Percentiles rank a stretch among this genome's conserved stretches.
phyloP scores from a whole-genome alignment of 768 basidiomycete species.

The Porpolomopsis calyptriformis region DNA sequence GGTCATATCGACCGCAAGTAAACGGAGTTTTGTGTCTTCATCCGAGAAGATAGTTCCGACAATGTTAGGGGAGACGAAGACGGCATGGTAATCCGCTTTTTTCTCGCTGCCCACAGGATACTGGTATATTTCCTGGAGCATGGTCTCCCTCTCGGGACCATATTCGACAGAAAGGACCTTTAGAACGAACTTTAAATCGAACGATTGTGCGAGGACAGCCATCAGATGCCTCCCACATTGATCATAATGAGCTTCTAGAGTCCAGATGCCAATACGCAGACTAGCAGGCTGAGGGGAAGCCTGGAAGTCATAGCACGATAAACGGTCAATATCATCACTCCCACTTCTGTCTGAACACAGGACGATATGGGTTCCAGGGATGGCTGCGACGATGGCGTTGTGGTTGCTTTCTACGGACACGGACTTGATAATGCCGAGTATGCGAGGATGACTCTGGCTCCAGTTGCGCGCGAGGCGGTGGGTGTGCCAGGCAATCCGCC shows the following conservation, averaged over 20 bases:
- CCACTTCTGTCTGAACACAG: too few relatives aligned
- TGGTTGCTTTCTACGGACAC: neutral
- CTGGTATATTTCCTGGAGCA: neutral
- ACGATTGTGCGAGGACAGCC: neutral
- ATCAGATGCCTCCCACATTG: slow-evolving; percentile 2
- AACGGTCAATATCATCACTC: slow-evolving; percentile 1
- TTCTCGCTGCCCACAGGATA: neutral
- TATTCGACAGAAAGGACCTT: slow-evolving; percentile 3
- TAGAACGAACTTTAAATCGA: neutral
- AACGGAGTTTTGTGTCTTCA: neutral
- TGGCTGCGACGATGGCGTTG: slow-evolving; percentile 7
- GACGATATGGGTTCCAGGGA: slow-evolving; percentile 13
- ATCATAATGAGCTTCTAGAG: slow-evolving; percentile 5
- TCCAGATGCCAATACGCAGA: neutral
- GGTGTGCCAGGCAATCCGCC: slow-evolving; percentile 8
- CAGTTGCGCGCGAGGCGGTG: slow-evolving; percentile 9
- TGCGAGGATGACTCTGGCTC: slow-evolving; percentile 4
- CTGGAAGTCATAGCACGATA: neutral
- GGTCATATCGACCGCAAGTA: neutral
- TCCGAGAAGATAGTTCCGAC: neutral
- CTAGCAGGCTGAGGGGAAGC: neutral
- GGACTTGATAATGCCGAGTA: slow-evolving; percentile 7
- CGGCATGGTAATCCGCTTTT: neutral
- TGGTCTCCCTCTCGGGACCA: neutral
- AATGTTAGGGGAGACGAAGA: neutral